A percentile compares a stretch with the other conserved stretches of the same genome.
phyloP scores from a whole-genome alignment of 192 early-diverging fungal species.

The Nowakowskiella sp. region DNA sequence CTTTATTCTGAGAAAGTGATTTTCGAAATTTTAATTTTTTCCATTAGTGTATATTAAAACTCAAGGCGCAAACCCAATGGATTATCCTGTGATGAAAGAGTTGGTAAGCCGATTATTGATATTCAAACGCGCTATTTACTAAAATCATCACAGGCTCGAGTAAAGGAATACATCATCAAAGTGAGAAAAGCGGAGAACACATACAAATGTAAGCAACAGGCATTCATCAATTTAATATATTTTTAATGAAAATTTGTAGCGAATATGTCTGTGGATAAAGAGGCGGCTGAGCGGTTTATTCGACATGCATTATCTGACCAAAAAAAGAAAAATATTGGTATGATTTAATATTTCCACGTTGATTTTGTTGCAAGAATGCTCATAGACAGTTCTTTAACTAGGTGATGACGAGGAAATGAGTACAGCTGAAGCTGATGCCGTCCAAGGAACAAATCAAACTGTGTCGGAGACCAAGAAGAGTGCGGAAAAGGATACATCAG shows the following conservation, averaged over 20 bases:
- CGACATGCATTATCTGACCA: constrained; percentile 13
- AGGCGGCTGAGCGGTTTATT: constrained; percentile 13
- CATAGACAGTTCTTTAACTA: no score
- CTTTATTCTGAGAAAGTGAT: not conserved
- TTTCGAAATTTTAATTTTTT: not conserved
- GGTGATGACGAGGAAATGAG: no score
- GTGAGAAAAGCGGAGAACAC: constrained; percentile 6
- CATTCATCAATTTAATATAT: not conserved
- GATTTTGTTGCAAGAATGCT: no score
- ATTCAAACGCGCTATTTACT: not conserved
- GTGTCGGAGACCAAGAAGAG: no score
- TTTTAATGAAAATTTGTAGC: constrained; percentile 8
- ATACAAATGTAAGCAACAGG: constrained; percentile 11
- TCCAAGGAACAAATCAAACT: no score
- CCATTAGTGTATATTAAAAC: constrained; percentile 19
- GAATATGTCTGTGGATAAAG: constrained; percentile 8
- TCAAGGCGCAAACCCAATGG: constrained; percentile 7
- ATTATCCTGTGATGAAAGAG: constrained; percentile 15
- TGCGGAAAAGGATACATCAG: no score
- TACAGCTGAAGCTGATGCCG: no score
- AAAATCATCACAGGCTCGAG: constrained; percentile 2
- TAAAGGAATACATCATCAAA: constrained; percentile 17
- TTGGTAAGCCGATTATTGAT: no score
- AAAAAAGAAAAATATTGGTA: no score
- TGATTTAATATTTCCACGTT: no score